These are phyloP conservation scores for Trametes sp. DNA, from an alignment of 1,284 basidiomycete species.

Conservation along the genomic window DNA sequence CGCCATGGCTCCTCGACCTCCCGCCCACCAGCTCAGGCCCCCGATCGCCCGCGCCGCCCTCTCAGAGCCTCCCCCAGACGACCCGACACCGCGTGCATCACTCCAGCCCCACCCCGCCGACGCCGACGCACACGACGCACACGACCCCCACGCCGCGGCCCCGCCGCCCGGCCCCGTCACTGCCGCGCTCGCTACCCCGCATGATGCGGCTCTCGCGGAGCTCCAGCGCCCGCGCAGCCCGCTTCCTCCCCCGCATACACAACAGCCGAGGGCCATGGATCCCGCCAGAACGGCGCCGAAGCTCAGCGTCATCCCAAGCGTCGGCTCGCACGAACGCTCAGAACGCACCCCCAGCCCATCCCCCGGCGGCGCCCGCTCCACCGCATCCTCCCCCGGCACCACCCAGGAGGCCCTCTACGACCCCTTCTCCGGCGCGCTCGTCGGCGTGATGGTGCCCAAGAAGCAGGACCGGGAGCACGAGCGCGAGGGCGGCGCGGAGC, in stretches of 20 bases:
- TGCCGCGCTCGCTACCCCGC: conserved; percentile 58
- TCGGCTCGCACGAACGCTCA: conserved; percentile 33
- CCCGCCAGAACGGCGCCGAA: conserved; percentile 24
- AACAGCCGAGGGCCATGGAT: conserved; percentile 17
- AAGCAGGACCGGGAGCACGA: conserved; percentile 34
- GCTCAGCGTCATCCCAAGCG: conserved; percentile 31
- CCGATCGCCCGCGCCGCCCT: conserved; percentile 11
- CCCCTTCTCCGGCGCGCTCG: conserved; percentile 56
- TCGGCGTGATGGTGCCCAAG: conserved; percentile 47
- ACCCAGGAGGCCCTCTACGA: conserved; percentile 52
- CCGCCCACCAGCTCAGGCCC: conserved; percentile 25
- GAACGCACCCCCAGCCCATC: conserved; percentile 37
- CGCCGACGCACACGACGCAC: conserved; percentile 11
- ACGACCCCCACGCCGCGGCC: conserved; percentile 13
- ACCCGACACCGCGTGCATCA: conserved; percentile 10
- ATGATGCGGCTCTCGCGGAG: conserved; percentile 64
- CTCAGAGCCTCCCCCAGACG: conserved; percentile 16
- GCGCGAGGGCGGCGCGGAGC: conserved; percentile 24
- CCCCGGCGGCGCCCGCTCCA: conserved; percentile 27
- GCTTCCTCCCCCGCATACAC: conserved; percentile 2
- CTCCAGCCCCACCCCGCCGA: conserved; percentile 11
- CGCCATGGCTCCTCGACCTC: conserved; percentile 20
- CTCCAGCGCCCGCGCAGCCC: conserved; percentile 46
- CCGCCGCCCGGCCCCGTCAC: conserved; percentile 29
- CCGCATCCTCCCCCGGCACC: conserved; percentile 28